Base-by-base conservation (phyloP, 1,284 basidiomycete species). In the Ustilago shanxiensis region DNA sequence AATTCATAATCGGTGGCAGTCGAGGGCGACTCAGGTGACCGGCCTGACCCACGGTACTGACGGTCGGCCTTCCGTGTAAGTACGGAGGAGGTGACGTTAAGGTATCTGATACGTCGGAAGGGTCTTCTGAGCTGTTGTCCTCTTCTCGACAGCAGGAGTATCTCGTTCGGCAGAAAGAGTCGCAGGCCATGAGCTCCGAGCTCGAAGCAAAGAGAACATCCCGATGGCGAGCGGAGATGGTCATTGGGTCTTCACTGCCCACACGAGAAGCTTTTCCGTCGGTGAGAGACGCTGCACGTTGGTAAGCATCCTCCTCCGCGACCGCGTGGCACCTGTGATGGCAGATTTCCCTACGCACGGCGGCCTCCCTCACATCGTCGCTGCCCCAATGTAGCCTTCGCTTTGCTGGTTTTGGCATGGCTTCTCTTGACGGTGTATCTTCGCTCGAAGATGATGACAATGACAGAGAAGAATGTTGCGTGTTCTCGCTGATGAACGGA, bases 321-420 rank as follows among this genome's bases (percentile, higher is more conserved):
- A 3, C 28, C 1, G 13, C 29, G 18, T 26, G 20, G 14, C 57
- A 52, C 11, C 31, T 41, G 54, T 61, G 57, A n/a, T 51, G 65
- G n/a, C 71, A 68, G 11, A 16, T 0, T 0, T 57, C 58, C 18
- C 16, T 37, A 5, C 57, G 72, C 24, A 66, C 41, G 2, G 62
- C 65, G 2, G 66, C 64, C 31, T 72, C 59, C 11, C 75, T 68
- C 7, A 72, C 47, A 11, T 66, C 55, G 39, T 81, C 72, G 49
- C 76, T 79, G 18, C 79, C 79, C 79, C 79, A 81, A 24, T 81
- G 79, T 14, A 69, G 55, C 26, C 74, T 60, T 37, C 68, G 56
- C 67, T 61, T 73, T 31, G 44, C 44, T 10, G 65, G 60, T 29
- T 37, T 54, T 14, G 57, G 54, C 10, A 20, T 3, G 7, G 33